Base-by-base conservation (phyloP, 73 alveolate genomes). In the Symbiodinium natans region DNA sequence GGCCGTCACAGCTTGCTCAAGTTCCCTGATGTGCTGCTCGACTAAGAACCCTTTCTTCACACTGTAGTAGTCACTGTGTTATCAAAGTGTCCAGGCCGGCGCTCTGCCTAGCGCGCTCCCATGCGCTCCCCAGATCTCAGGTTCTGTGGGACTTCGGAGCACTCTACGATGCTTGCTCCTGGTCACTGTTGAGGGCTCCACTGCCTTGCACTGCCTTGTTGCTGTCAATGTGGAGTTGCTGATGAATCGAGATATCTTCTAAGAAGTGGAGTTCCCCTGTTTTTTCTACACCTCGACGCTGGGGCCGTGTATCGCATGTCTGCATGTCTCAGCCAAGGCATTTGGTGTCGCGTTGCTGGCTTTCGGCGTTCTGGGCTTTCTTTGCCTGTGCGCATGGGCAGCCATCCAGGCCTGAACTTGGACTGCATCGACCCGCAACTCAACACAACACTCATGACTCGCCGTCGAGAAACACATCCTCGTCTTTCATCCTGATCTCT, bases 1-100 rank as follows among this genome's bases (percentile, higher is more conserved):
- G 80, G 80, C 33, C 80, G 29, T 63, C 80, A 63, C 80, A 63
- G 80, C 80, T 29, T 63, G 36, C 80, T 63, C 36, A 63, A 63
- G 80, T 63, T 27, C 38, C 80, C 80, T 25, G 80, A 63, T 23
- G 80, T 63, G 80, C 80, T 13, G 11, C 80, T 63, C 36, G 80
- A 19, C 36, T 63, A 13, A 46, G n/a, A n/a, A n/a, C n/a, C n/a
- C n/a, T n/a, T n/a, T n/a, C n/a, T n/a, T n/a, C n/a, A n/a, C n/a
- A n/a, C n/a, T n/a, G n/a, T n/a, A n/a, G n/a, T n/a, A n/a, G n/a
- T 8, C 9, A 52, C 71, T 29, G 8, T 21, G 9, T 52, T 23
- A 52, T 29, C 25, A 23, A 52, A 29, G 31, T 29, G 25, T 13
- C 31, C 15, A 52, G 71, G n/a, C 71, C 1, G 71, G 59, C 9